These are phyloP conservation scores for Microcyclosporella mali DNA, from an alignment of 2,329 filamentous ascomycete genomes.

Conservation along the genomic window DNA sequence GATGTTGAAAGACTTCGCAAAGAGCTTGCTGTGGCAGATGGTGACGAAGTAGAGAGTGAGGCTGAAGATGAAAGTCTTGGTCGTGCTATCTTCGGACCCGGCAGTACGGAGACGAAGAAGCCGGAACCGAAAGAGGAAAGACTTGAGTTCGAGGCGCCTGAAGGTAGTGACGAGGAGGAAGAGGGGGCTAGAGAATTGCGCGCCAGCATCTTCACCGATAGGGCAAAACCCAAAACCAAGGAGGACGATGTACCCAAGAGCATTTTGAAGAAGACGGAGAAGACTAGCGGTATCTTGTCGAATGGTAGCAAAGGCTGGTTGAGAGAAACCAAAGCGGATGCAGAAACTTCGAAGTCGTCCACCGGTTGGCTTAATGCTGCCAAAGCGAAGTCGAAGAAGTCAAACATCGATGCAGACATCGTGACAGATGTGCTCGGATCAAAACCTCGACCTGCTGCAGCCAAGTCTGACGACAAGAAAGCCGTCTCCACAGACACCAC, in stretches of 20 bases:
- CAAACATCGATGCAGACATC: conserved; percentile 5
- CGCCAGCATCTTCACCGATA: conserved; percentile 33
- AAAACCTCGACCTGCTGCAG: not conserved
- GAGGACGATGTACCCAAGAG: conserved; percentile 10
- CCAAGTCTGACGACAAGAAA: conserved; percentile 6
- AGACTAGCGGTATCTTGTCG: conserved; percentile 20
- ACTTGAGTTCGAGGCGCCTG: conserved; percentile 58
- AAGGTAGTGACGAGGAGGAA: conserved; percentile 43
- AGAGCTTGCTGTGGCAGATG: conserved; percentile 61
- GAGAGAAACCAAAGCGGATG: conserved; percentile 6
- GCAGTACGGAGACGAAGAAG: conserved; percentile 26
- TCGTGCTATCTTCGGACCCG: conserved; percentile 62
- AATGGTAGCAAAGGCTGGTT: conserved; percentile 12
- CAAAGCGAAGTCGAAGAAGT: conserved; percentile 19
- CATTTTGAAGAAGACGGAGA: conserved; percentile 24
- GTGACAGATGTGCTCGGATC: not conserved
- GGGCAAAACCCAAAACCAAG: conserved; percentile 16
- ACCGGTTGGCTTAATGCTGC: conserved; percentile 21
- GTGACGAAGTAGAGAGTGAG: conserved; percentile 50
- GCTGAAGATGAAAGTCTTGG: conserved; percentile 55
- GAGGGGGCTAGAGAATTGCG: conserved; percentile 19
- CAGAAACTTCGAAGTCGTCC: conserved; percentile 4
- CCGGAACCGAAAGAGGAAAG: conserved; percentile 32
- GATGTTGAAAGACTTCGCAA: conserved; percentile 53
- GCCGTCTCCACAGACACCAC: conserved; percentile 10